Base-by-base conservation (phyloP, 169 alveolate species). In the Plasmodium malariae region DNA sequence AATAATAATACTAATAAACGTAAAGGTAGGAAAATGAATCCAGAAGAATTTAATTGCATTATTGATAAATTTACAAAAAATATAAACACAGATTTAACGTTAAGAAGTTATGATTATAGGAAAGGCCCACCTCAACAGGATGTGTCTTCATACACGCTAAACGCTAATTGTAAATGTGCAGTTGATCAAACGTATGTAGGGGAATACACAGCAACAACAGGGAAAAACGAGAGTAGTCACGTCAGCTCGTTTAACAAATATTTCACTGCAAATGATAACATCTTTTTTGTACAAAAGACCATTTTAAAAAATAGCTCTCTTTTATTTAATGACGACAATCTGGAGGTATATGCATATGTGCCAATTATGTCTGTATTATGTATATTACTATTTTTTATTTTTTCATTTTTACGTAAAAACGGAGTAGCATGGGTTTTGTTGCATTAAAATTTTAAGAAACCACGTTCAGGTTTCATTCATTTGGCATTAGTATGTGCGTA, bases 211-310 rank as follows among this genome's bases (percentile, higher is more conserved):
- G 6, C 3, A 24, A n/a, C 85, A 49, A 2, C 5, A n/a, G n/a
- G 19, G 26, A 48, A 24, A 12, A 73, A 73, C 11, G 74, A 76
- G 14, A 26, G 48, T 30, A 32, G 11, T 28, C 19, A 17, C 32
- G 14, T 60, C 19, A 62, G 24, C 54, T 65, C 65, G 34, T 65
- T 45, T 51, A 76, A 62, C 21, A 76, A 76, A 62, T 76, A 76
- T 51, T 76, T 76, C 9, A 76, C 89, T 32, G 9, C 28, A n/a
- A 12, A 76, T 45, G 89, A 76, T 24, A 76, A 76, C 36, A 76
- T 76, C 37, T 26, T 17, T 2, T 24, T 62, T 49, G 55, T 76
- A 12, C 89, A 76, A 26, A 65, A 76, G 26, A 26, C 89, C 1
- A 67, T 76, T 7, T 48, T 76, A 14, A 76, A 62, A 55, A 63